A percentile compares a stretch with the other conserved stretches of the same genome.
These are phyloP conservation scores for Oenanthe sinensis DNA, from an alignment of 129 eudicot genomes.

Conservation along the genomic window DNA sequence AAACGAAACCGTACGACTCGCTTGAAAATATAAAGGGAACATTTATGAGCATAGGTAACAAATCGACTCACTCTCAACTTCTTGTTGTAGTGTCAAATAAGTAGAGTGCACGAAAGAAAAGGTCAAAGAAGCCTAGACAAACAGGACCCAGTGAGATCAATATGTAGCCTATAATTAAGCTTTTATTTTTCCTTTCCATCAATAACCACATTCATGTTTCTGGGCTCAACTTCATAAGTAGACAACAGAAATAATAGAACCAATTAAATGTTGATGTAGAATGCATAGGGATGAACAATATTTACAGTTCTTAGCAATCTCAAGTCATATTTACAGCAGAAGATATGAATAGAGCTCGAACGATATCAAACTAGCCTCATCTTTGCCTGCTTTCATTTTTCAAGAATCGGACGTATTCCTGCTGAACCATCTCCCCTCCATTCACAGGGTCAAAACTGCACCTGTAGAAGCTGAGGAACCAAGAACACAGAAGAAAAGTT, in stretches of 20 bases:
- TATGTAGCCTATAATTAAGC: neutral
- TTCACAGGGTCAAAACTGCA: constrained; percentile 88
- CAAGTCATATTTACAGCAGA: neutral
- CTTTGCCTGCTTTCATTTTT: constrained; percentile 45
- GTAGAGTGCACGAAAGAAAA: neutral
- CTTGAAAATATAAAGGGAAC: too few relatives aligned
- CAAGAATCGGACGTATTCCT: constrained; percentile 68
- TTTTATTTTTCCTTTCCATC: neutral
- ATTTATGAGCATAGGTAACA: too few relatives aligned
- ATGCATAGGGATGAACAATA: neutral
- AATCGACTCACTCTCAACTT: neutral
- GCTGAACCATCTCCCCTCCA: constrained; percentile 93
- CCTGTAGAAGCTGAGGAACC: constrained; percentile 65
- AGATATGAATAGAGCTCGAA: neutral
- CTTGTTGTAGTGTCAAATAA: neutral
- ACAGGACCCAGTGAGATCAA: neutral
- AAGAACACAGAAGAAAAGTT: constrained; percentile 9
- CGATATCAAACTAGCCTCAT: constrained; percentile 20
- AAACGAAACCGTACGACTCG: too few relatives aligned
- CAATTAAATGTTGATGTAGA: neutral
- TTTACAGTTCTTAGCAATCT: neutral
- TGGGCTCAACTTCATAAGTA: neutral
- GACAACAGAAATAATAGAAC: neutral
- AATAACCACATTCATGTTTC: neutral
- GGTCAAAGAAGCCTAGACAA: neutral